Evolutionary conservation across 2,329 filamentous ascomycete genomes (phyloP).

Genomic region (Chrysosphaeria jannelii): DNA sequence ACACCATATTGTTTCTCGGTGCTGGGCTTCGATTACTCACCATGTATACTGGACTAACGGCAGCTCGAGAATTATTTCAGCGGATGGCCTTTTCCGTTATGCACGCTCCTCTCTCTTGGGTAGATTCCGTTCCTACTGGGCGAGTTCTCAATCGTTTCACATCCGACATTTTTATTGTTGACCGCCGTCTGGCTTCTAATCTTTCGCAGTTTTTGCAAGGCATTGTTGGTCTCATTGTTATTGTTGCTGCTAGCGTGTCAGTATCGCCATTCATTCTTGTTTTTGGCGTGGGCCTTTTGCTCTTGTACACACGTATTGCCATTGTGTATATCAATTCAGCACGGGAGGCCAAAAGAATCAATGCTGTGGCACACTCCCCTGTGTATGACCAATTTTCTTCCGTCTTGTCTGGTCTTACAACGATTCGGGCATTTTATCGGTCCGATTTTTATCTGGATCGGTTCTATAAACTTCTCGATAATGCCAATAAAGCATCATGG

Average conservation of each 20-base stretch:
- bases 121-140: constrained; percentile 12
- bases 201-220: constrained; percentile 7
- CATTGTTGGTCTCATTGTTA: constrained; percentile 8
- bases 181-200: constrained; percentile 8
- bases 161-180: constrained; percentile 11
- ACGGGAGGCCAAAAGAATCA: constrained; percentile 12
- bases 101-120: constrained; percentile 11
- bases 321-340: constrained; percentile 10
- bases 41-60: constrained; percentile 8
- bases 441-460: constrained; percentile 10
- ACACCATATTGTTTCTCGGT: constrained; percentile 4
- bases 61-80: constrained; percentile 8
- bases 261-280: constrained; percentile 10
- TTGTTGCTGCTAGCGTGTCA: constrained; percentile 9
- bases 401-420: constrained; percentile 12
- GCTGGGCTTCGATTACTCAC: constrained; percentile 6
- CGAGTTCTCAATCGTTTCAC: constrained; percentile 15
- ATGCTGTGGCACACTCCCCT: constrained; percentile 12
- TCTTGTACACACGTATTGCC: constrained; percentile 9
- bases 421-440: constrained; percentile 12
- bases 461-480: constrained; percentile 9
- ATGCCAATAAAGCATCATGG: constrained; percentile 8
- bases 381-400: constrained; percentile 14
- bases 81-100: constrained; percentile 10
- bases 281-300: constrained; percentile 9